Evolutionary conservation across 345 rosid genomes (phyloP), one percentile per base, ranked within the genome.

Genomic region (Rubroshorea leprosula): DNA sequence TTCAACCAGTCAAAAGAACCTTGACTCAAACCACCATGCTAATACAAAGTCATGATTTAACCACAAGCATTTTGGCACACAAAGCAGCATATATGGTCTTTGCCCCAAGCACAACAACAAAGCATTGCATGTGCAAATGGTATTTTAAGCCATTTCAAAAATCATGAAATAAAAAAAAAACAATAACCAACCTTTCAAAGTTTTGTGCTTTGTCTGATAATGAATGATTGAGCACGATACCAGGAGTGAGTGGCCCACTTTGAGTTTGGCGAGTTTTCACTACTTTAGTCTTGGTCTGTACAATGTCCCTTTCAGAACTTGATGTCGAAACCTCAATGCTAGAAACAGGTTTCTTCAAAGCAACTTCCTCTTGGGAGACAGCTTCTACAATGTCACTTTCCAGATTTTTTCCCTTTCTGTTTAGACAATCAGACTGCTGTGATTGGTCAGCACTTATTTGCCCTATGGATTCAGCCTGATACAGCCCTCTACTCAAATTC

Each of bases 201-300:
- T 51, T 50, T 26, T 72, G 84, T 15, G 67, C 68, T 69, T 64
- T 83, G 26, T 94, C 99, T 20, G 82, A 78, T 49, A 68, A 61
- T 31, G 89, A 80, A 67, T 80, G 89, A 57, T 68, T 54, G 63
- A 81, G 72, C 63, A 77, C 78, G 39, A 64, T 59, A 69, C 76
- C 83, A 71, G 92, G 80, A 63, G 72, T 62, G 53, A 94, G 87
- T 12, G 97, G 96, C 58, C 99, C 97, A 60, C 99, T 90, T 63
- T 76, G 95, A 66, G 80, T 85, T 74, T 87, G 90, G 58, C 87
- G 92, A 75, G 67, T 22, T 78, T 82, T 87, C 43, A 57, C 67
- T 41, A 69, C 56, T 66, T 81, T 87, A 64, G 64, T 54, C 72
- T 80, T 82, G 61, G 80, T 47, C 58, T 74, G 78, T 5, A 63